Conservation (phyloP, 2,329 filamentous ascomycete genomes). For the Claviceps maximensis region DNA sequence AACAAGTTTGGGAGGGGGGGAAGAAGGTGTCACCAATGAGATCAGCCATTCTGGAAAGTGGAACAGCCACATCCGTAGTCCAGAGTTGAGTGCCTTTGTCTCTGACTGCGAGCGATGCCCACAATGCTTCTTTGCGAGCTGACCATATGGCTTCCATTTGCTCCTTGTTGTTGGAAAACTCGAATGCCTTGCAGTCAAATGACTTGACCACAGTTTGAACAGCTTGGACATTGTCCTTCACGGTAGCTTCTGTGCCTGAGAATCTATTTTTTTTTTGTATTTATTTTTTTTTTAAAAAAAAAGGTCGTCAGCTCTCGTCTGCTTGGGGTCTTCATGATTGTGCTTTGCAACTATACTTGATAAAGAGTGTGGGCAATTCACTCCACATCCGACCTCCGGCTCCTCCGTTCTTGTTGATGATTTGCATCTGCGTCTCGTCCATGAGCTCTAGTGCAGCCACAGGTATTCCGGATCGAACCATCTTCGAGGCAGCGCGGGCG, state of each 20-base stretch:
- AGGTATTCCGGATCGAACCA: constrained; percentile 52
- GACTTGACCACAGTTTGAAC: constrained; percentile 41
- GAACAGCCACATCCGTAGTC: constrained; percentile 73
- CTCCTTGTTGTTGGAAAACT: constrained; percentile 51
- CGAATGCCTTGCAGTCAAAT: constrained; percentile 44
- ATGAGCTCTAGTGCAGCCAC: constrained; percentile 54
- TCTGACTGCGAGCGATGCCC: constrained; percentile 55
- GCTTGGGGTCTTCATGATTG: background rate
- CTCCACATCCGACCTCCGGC: constrained; percentile 48
- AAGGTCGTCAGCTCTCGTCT: background rate
- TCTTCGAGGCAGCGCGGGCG: constrained; percentile 46
- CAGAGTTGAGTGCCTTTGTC: constrained; percentile 50
- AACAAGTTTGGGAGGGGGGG: background rate
- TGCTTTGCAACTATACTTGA: constrained; percentile 35
- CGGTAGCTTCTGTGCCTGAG: constrained; percentile 46
- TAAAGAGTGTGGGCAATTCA: constrained; percentile 58
- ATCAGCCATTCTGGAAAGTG: constrained; percentile 55
- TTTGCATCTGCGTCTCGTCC: constrained; percentile 53
- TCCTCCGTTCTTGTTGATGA: constrained; percentile 51
- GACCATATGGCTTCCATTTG: constrained; percentile 63
- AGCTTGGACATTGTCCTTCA: constrained; percentile 45
- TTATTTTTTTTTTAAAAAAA: no score
- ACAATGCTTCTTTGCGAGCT: constrained; percentile 61
- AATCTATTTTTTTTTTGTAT: constrained; percentile 26
- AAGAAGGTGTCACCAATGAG: constrained; percentile 38